Evolutionary conservation across 306 rosid species (phyloP).

Genomic region (Cicer judaicum): DNA sequence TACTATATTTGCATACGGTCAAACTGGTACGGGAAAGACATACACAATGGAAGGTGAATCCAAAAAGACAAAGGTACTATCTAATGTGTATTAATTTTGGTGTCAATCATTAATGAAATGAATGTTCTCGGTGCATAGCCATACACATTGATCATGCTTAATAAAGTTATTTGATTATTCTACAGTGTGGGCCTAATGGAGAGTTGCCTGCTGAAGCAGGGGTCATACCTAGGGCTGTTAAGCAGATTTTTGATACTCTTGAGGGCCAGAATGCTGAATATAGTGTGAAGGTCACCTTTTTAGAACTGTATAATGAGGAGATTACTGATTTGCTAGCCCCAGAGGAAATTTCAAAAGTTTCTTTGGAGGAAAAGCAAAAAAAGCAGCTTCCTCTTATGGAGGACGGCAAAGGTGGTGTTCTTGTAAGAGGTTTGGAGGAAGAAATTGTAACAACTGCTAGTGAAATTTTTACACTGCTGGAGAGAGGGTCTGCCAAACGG

Average conservation of each 20-base stretch:
- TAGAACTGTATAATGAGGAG: slow-evolving; percentile 91
- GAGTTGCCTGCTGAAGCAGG: slow-evolving; percentile 90
- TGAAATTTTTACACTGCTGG: slow-evolving; percentile 82
- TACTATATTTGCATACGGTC: slow-evolving; percentile 93
- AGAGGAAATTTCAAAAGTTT: slow-evolving; percentile 72
- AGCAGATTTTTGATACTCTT: slow-evolving; percentile 92
- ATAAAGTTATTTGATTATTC: slow-evolving; percentile 23
- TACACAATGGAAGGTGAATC: slow-evolving; percentile 97
- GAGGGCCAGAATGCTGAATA: slow-evolving; percentile 95
- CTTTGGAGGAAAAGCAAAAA: slow-evolving; percentile 83
- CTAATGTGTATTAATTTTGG: neutral
- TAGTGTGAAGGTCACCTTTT: slow-evolving; percentile 90
- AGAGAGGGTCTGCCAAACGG: slow-evolving; percentile 93
- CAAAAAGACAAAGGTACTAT: slow-evolving; percentile 80
- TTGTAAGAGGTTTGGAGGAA: slow-evolving; percentile 89
- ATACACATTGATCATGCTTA: neutral
- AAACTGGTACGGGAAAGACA: slow-evolving; percentile 95
- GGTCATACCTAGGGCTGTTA: slow-evolving; percentile 91
- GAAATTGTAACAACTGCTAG: slow-evolving; percentile 89
- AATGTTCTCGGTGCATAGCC: neutral
- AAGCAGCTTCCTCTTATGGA: slow-evolving; percentile 96
- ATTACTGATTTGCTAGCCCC: slow-evolving; percentile 98
- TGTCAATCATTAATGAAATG: neutral
- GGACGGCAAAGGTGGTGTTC: slow-evolving; percentile 98
- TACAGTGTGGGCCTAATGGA: slow-evolving; percentile 83